A percentile compares a stretch with the other conserved stretches of the same genome.
These are phyloP conservation scores for Trichoderma lentiforme DNA, from an alignment of 2,329 filamentous ascomycete genomes.

Conservation along the genomic window DNA sequence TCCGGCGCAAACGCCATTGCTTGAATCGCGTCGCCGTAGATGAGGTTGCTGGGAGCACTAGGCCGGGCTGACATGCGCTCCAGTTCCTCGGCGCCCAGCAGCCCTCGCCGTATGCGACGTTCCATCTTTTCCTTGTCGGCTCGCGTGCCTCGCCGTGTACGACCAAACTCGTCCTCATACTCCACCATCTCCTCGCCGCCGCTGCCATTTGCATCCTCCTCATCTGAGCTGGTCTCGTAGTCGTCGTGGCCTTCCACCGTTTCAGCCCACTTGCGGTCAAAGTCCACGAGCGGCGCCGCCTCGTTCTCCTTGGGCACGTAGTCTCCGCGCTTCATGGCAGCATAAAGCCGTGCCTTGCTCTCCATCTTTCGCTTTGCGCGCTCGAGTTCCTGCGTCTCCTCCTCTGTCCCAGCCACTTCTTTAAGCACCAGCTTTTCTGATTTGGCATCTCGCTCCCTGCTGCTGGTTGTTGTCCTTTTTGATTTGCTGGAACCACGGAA, in stretches of 20 bases:
- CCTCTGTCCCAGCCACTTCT: constrained; percentile 53
- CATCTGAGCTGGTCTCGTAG: constrained; percentile 48
- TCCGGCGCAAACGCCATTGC: constrained; percentile 77
- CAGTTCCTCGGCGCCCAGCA: constrained; percentile 57
- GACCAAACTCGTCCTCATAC: constrained; percentile 88
- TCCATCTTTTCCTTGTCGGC: constrained; percentile 64
- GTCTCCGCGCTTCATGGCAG: constrained; percentile 86
- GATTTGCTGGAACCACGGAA: constrained; percentile 31
- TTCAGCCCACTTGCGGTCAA: constrained; percentile 94
- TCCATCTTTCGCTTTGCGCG: constrained; percentile 79
- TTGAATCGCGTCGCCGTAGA: constrained; percentile 85
- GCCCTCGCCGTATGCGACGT: constrained; percentile 48
- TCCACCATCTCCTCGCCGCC: constrained; percentile 66
- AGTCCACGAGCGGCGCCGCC: constrained; percentile 75
- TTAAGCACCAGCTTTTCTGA: constrained; percentile 45
- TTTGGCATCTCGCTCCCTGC: constrained; percentile 48
- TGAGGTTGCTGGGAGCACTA: constrained; percentile 64
- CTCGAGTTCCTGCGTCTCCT: constrained; percentile 65
- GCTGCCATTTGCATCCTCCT: constrained; percentile 39
- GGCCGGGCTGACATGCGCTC: constrained; percentile 68
- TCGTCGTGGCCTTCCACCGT: constrained; percentile 55
- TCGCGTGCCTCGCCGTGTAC: constrained; percentile 69
- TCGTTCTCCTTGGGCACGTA: constrained; percentile 65
- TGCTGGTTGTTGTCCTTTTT: constrained; percentile 24
- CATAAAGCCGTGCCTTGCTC: constrained; percentile 84